Evolutionary conservation across 331 rosid species (phyloP), one percentile per base, ranked within the genome.

Genomic region (Quercus phellos): DNA sequence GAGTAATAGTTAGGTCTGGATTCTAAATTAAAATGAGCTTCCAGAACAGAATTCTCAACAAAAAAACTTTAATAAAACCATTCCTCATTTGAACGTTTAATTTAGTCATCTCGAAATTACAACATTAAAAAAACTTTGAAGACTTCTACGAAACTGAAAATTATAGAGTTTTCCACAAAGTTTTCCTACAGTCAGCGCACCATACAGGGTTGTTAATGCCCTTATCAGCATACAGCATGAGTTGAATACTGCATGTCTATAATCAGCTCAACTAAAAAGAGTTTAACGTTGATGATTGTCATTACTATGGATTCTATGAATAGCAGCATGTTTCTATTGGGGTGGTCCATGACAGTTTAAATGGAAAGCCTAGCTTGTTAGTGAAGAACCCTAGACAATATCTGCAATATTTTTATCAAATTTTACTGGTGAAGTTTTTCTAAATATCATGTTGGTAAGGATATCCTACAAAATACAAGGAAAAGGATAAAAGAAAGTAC

Each of bases 21-120:
- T 68, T 82, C 72, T 70, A 46, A 84, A 35, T 22, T 42, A 72
- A 55, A 58, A 68, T 61, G 30, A 29, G 67, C 61, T 74, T 67
- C 77, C 61, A 2, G 17, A 12, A 34, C 22, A 19, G 29, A 56
- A 56, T 56, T 19, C 26, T 56, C 30, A 56, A 61, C 29, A 24
- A 61, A 27, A 55, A 21, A 56, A 55, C 46, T 38, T 22, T 21
- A 8, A 11, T 21, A 6, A 19, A 11, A 10, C 16, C 27, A 56
- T 56, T 56, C 64, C 64, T 56, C 8, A 0, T 0, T 56, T 56
- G 6, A 19, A 56, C 10, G 11, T n/a, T 19, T 55, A 38, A 19
- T 55, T n/a, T 2, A 8, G 43, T 29, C 69, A 63, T 63, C 22
- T 63, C 29, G 12, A 63, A 29, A 24, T 59, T 27, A 24, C 2